These are phyloP conservation scores for Candida nitratophila DNA, from an alignment of 805 yeast genomes.

Conservation along the genomic window DNA sequence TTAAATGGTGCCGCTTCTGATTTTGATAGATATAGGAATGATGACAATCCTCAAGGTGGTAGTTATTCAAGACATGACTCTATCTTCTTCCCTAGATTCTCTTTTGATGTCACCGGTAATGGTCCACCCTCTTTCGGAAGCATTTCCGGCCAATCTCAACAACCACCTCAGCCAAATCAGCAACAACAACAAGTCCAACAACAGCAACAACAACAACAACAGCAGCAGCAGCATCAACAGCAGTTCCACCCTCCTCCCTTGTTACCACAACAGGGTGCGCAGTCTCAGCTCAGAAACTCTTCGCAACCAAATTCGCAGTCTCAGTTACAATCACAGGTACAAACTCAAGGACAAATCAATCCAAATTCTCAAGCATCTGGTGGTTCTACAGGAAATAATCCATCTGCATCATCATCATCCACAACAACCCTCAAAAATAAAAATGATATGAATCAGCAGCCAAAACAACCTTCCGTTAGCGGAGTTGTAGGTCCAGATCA, in stretches of 20 bases:
- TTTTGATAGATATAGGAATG: slow-evolving; percentile 2
- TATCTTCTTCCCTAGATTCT: slow-evolving; percentile 21
- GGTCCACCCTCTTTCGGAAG: slow-evolving; percentile 13
- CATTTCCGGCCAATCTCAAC: slow-evolving; percentile 1
- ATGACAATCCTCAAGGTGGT: not conserved
- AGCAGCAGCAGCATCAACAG: not conserved
- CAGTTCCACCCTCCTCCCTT: not conserved
- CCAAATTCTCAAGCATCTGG: too few relatives aligned
- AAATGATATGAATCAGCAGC: not conserved
- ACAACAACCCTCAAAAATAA: not conserved
- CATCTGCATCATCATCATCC: not conserved
- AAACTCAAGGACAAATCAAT: not conserved
- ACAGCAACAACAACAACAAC: not conserved
- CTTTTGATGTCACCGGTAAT: slow-evolving; percentile 16
- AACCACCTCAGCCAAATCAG: not conserved
- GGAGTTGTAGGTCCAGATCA: slow-evolving; percentile 6
- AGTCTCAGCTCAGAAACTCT: not conserved
- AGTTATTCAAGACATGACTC: slow-evolving; percentile 23
- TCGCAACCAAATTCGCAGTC: not conserved
- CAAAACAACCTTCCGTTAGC: not conserved
- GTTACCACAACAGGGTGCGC: not conserved
- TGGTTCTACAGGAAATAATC: not conserved
- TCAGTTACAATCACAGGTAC: not conserved
- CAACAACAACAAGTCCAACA: not conserved
- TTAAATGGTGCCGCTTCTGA: slow-evolving; percentile 10